Evolutionary conservation across 257 asterid genomes (phyloP), one percentile per base, ranked within the genome.

Genomic region (Cruciata laevipes): DNA sequence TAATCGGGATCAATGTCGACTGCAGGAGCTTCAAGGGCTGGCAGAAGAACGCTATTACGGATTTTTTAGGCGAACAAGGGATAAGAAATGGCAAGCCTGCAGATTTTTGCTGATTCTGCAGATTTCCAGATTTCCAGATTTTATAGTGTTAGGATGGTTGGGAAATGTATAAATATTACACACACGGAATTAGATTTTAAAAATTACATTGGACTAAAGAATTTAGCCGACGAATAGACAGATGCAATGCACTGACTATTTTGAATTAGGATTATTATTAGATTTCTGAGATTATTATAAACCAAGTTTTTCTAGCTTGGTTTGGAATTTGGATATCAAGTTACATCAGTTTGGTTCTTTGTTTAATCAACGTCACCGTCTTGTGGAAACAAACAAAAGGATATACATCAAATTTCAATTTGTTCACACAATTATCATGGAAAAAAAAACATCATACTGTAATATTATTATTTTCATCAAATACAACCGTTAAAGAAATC

Each of bases 1-100:
- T 56, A 7, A n/a, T 32, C 13, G 51, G 30, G 35, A 40, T 18
- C 40, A 6, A 24, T 64, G 35, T 7, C 11, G 62, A 58, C 20
- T 82, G 88, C 86, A 93, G 97, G 95, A 90, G 98, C 76, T 92
- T 92, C 83, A 92, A 89, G 86, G 42, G 97, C 65, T 90, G 97
- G 97, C 98, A 93, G 71, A 93, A 86, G 89, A 90, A 81, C 71
- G 96, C 96, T 3, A 83, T 93, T 13, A 69, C 69, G 9, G 93
- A 83, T 38, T 93, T 71, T 65, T 69, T 88, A 52, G 83, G 75
- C 7, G 75, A 81, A 71, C 83, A 86, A 75, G 64, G 74, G 81
- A 83, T 92, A 32, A 83, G 80, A 83, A 76, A 83, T 24, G 98
- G 98, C 69, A 92, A 85, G 84, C 96, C 96, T 4, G 86, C 85